A percentile compares a stretch with the other conserved stretches of the same genome.
Conservation (phyloP, 768 basidiomycete genomes). For the Gloeostereum incarnatum region DNA sequence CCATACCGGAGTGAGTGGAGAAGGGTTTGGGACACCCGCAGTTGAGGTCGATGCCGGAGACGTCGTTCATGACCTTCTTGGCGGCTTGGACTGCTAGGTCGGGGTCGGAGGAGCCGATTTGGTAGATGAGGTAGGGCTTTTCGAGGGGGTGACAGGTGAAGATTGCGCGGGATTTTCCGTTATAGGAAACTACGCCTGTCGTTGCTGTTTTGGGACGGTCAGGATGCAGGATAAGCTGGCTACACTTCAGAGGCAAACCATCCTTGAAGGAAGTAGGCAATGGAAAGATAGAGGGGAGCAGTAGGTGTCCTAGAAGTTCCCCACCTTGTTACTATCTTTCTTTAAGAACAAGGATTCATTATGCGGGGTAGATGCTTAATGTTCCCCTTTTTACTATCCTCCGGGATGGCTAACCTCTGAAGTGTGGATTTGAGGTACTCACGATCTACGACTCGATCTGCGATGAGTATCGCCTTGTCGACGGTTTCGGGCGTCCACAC, state of each 20-base stretch:
- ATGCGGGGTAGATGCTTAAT: conserved; percentile 2
- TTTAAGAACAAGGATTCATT: background rate
- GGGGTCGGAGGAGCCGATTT: conserved; percentile 87
- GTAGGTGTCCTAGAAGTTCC: too few relatives aligned
- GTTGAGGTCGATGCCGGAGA: conserved; percentile 93
- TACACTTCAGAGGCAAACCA: too few relatives aligned
- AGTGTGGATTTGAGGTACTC: too few relatives aligned
- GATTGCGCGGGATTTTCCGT: conserved; percentile 76
- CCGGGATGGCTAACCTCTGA: too few relatives aligned
- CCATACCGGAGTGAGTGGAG: conserved; percentile 92
- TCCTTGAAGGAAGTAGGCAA: too few relatives aligned
- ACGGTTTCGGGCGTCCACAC: conserved; percentile 98
- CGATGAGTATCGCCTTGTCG: conserved; percentile 89
- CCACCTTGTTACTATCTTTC: too few relatives aligned
- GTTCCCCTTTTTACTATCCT: too few relatives aligned
- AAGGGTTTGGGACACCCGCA: conserved; percentile 98
- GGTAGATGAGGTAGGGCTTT: conserved; percentile 90
- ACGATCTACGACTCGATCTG: conserved; percentile 83
- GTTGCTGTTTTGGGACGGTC: too few relatives aligned
- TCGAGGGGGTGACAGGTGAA: conserved; percentile 93
- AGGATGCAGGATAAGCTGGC: too few relatives aligned
- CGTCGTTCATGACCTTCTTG: conserved; percentile 74
- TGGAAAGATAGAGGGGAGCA: too few relatives aligned
- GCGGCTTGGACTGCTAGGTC: conserved; percentile 91
- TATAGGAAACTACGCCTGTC: conserved; percentile 83